phyloP scores from a whole-genome alignment of 2,329 filamentous ascomycete genomes.

The Clonostachys rosea region DNA sequence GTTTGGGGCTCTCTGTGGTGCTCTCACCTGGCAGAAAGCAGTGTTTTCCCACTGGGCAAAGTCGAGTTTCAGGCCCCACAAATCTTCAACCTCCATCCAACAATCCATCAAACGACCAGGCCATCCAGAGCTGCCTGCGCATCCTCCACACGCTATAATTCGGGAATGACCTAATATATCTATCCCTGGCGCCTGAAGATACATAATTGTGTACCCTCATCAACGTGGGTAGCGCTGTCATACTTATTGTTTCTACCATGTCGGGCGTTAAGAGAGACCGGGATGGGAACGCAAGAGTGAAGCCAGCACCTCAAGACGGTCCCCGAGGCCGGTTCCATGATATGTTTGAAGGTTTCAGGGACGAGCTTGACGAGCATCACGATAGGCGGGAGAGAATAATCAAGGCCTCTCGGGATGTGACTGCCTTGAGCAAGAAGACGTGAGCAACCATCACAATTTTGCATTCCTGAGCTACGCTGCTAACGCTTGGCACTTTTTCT shows the following conservation, averaged over 20 bases:
- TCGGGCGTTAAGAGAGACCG: slow-evolving; percentile 49
- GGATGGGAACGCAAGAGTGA: slow-evolving; percentile 36
- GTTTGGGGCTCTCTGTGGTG: too few relatives aligned
- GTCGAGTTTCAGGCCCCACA: too few relatives aligned
- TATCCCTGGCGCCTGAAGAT: too few relatives aligned
- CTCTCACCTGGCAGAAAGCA: too few relatives aligned
- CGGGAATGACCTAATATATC: too few relatives aligned
- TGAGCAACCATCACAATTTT: slow-evolving; percentile 31
- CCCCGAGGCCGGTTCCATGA: slow-evolving; percentile 47
- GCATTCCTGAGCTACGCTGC: background rate
- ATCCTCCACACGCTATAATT: too few relatives aligned
- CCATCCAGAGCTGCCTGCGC: too few relatives aligned
- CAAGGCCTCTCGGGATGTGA: slow-evolving; percentile 89
- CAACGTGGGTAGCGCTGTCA: too few relatives aligned
- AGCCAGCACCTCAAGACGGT: slow-evolving; percentile 26
- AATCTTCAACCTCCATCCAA: too few relatives aligned
- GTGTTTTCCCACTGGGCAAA: too few relatives aligned
- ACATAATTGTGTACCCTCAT: too few relatives aligned
- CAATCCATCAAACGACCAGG: too few relatives aligned
- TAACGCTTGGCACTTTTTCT: background rate
- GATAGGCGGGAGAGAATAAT: slow-evolving; percentile 86
- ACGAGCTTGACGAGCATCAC: slow-evolving; percentile 90
- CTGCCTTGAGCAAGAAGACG: slow-evolving; percentile 96
- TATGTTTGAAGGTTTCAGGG: slow-evolving; percentile 83
- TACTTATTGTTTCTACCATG: slow-evolving; percentile 7